Conservation (phyloP, 2,329 filamentous ascomycete genomes). For the Cryphonectria nitschkei region DNA sequence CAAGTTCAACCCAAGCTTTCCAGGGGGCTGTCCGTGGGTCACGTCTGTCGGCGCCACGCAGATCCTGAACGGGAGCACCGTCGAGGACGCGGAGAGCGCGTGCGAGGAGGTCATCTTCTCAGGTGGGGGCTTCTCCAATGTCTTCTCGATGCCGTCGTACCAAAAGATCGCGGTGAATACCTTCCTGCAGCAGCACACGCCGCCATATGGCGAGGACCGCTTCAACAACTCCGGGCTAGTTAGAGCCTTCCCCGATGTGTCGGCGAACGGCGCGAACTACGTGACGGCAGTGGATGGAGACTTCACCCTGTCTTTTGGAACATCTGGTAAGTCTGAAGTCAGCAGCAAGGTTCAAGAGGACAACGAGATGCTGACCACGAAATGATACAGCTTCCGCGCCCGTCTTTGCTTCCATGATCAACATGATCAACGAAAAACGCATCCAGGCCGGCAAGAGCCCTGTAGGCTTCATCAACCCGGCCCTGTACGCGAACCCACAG, state of each 20-base stretch:
- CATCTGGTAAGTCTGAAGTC: conserved; percentile 39
- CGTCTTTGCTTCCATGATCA: conserved; percentile 41
- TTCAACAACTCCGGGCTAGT: conserved; percentile 51
- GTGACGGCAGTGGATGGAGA: conserved; percentile 47
- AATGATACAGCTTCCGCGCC: conserved; percentile 36
- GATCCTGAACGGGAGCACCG: conserved; percentile 42
- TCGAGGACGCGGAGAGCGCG: conserved; percentile 46
- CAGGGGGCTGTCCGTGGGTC: conserved; percentile 52
- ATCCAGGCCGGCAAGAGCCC: conserved; percentile 39
- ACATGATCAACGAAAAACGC: conserved; percentile 43
- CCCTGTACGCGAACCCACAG: conserved; percentile 34
- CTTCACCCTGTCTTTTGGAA: conserved; percentile 51
- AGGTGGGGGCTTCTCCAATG: conserved; percentile 54
- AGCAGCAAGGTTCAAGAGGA: neutral
- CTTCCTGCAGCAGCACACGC: conserved; percentile 48
- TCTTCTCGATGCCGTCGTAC: conserved; percentile 52
- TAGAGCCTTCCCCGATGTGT: conserved; percentile 54
- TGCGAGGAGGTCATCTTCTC: conserved; percentile 51
- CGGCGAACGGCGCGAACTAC: conserved; percentile 49
- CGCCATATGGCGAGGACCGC: conserved; percentile 46
- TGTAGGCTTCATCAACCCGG: conserved; percentile 44
- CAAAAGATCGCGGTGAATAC: conserved; percentile 45
- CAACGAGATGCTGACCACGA: neutral
- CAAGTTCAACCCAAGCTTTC: conserved; percentile 52
- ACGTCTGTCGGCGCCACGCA: conserved; percentile 57